phyloP scores from a whole-genome alignment of 352 stramenopile genomes.

The Plasmopara halstedii region DNA sequence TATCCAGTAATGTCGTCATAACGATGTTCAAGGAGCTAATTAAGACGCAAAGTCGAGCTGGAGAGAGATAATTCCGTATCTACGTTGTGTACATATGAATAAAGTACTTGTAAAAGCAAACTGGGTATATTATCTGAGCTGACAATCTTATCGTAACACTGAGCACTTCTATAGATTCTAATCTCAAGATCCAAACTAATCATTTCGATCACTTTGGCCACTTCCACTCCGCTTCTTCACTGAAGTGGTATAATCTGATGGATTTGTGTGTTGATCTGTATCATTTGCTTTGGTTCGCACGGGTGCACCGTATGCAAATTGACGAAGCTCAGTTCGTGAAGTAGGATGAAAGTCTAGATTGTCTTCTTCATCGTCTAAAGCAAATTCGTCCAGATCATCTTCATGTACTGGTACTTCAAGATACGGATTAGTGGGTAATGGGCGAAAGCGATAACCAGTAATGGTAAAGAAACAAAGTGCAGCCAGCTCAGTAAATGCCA shows the following conservation, averaged over 20 bases:
- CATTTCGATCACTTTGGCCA: conserved; percentile 17
- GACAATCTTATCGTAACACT: no score
- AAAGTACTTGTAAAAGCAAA: no score
- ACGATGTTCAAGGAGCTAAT: no score
- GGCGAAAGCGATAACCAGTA: conserved; percentile 89
- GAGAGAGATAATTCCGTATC: no score
- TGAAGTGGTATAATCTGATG: conserved; percentile 1
- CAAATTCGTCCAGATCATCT: conserved; percentile 73
- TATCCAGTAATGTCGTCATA: no score
- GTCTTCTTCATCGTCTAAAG: conserved; percentile 44
- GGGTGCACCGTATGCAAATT: conserved; percentile 24
- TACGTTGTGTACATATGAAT: no score
- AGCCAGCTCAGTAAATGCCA: conserved; percentile 61
- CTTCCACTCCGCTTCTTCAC: conserved; percentile 24
- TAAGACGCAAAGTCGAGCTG: no score
- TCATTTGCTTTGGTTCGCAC: conserved; percentile 12
- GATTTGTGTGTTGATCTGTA: conserved; percentile 5
- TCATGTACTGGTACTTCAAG: conserved; percentile 70
- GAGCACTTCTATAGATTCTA: no score
- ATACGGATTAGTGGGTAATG: conserved; percentile 89
- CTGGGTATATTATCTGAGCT: no score
- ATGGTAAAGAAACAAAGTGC: conserved; percentile 90
- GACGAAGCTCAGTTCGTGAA: conserved; percentile 27
- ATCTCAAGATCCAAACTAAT: no score
- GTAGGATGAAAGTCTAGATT: conserved; percentile 27